These are phyloP conservation scores for Kodamaea ohmeri DNA, from an alignment of 1,139 yeast genomes.

Conservation along the genomic window DNA sequence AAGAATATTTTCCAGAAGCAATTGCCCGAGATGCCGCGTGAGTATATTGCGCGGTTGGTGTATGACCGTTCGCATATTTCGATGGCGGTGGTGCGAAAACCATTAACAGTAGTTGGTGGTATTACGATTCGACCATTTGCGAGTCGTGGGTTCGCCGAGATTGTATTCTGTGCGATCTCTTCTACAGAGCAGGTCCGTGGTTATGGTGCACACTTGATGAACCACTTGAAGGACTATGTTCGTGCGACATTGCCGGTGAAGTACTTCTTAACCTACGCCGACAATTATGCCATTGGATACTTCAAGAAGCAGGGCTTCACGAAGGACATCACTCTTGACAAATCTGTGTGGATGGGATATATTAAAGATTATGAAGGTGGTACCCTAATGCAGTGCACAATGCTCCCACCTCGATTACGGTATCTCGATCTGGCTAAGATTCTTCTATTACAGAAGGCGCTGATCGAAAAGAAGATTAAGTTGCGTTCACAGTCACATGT, in stretches of 20 bases:
- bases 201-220: constrained; percentile 98
- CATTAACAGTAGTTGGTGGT: constrained; percentile 95
- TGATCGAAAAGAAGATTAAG: constrained; percentile 80
- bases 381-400: constrained; percentile 94
- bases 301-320: constrained; percentile 98
- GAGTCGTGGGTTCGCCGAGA: constrained; percentile 89
- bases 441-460: constrained; percentile 82
- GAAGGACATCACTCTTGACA: constrained; percentile 84
- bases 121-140: constrained; percentile 94
- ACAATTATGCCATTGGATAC: constrained; percentile 97
- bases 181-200: constrained; percentile 98
- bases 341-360: constrained; percentile 94
- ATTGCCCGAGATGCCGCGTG: constrained; percentile 97
- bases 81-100: constrained; percentile 92
- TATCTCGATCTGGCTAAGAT: constrained; percentile 89
- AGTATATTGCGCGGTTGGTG: constrained; percentile 89
- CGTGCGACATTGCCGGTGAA: constrained; percentile 82
- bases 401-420: constrained; percentile 77
- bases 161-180: constrained; percentile 96
- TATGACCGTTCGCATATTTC: constrained; percentile 93
- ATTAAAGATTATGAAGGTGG: constrained; percentile 99
- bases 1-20: constrained; percentile 96
- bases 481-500: constrained; percentile 76
- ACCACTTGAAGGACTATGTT: constrained; percentile 93
- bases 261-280: constrained; percentile 94